Evolutionary conservation across 2,329 filamentous ascomycete species (phyloP).

Genomic region (Albifimbria verrucaria): DNA sequence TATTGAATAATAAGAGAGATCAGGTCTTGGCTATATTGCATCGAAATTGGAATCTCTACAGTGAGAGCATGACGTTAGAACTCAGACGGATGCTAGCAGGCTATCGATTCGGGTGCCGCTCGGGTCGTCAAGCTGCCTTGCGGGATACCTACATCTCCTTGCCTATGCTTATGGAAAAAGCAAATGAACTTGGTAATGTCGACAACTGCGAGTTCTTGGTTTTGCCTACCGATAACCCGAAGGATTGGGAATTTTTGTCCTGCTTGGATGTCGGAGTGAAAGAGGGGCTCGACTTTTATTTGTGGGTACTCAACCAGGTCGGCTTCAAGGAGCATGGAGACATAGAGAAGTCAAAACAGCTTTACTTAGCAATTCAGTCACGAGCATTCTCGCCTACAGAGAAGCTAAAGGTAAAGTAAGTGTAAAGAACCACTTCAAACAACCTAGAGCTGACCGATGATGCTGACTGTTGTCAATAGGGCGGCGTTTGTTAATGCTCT

Average conservation of each 20-base stretch:
- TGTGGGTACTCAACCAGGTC: slow-evolving; percentile 1
- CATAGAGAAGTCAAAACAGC: background rate
- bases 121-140: background rate
- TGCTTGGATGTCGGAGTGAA: background rate
- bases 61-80: background rate
- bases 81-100: background rate
- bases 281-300: background rate
- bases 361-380: slow-evolving; percentile 1
- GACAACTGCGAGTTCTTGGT: background rate
- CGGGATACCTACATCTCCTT: background rate
- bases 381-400: background rate
- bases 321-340: background rate
- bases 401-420: background rate
- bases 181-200: background rate
- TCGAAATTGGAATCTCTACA: background rate
- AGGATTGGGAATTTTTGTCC: background rate
- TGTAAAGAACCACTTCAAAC: background rate
- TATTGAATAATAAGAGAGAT: background rate
- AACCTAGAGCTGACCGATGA: background rate
- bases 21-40: background rate
- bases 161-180: background rate
- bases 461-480: background rate
- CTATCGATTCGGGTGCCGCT: background rate
- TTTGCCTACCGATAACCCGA: background rate
- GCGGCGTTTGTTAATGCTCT: background rate